phyloP scores from a whole-genome alignment of 1,284 basidiomycete genomes.

The Cutaneotrichosporon spelunceum region DNA sequence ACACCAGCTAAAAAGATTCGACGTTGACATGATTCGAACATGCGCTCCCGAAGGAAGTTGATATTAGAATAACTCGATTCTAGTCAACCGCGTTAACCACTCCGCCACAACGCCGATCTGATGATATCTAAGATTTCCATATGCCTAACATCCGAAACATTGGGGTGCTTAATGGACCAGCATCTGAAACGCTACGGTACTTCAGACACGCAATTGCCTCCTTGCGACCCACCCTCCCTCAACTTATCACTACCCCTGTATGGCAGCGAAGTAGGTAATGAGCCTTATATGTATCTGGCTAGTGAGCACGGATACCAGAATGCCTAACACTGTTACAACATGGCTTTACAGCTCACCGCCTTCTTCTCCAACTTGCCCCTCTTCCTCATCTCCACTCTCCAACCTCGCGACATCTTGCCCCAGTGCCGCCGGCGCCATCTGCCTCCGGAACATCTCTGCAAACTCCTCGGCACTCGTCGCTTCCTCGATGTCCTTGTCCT shows the following conservation, averaged over 20 bases:
- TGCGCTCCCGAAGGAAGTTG: conserved; percentile 2
- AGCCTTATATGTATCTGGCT: no score
- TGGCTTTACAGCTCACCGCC: not conserved
- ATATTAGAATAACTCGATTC: not conserved
- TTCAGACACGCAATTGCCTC: no score
- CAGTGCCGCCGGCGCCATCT: conserved; percentile 47
- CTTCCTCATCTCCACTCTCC: not conserved
- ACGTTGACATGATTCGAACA: conserved; percentile 7
- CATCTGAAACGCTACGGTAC: no score
- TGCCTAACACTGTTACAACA: not conserved
- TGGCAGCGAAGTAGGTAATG: no score
- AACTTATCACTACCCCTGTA: no score
- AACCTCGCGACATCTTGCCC: not conserved
- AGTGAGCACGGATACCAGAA: no score
- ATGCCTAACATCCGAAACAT: no score
- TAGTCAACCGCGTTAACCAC: no score
- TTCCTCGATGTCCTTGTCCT: conserved; percentile 58
- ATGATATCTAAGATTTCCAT: no score
- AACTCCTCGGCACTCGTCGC: conserved; percentile 59
- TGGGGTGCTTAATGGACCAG: no score
- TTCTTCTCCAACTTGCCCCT: not conserved
- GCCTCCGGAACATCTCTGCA: conserved; percentile 64
- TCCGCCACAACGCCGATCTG: no score
- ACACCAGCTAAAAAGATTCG: not conserved
- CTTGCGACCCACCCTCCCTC: no score